Evolutionary conservation across 1,284 basidiomycete genomes (phyloP).

Genomic region (Ceratobasidium sp.): DNA sequence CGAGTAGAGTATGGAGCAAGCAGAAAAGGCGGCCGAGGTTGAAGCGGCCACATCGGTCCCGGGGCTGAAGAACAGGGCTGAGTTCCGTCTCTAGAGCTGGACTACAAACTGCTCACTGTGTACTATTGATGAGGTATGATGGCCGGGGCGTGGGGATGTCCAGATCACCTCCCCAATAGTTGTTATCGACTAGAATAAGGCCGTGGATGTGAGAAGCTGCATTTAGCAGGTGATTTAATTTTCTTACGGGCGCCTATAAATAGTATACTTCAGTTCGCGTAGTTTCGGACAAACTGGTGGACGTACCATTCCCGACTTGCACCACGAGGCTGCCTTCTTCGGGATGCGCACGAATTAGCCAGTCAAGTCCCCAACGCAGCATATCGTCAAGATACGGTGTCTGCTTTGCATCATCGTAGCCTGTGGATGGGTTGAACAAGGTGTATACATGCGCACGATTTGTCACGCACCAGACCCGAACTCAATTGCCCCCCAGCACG

Average conservation of each 20-base stretch:
- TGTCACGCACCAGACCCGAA: constrained; percentile 71
- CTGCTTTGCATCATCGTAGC: constrained; percentile 84
- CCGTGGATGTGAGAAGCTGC: constrained; percentile 36
- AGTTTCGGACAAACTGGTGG: not conserved
- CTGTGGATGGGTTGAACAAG: constrained; percentile 55
- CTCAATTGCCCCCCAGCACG: constrained; percentile 88
- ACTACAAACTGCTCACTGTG: constrained; percentile 55
- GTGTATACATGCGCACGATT: constrained; percentile 32
- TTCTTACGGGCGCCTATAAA: constrained; percentile 26
- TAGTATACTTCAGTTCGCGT: not conserved
- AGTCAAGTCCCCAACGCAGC: constrained; percentile 89
- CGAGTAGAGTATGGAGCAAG: constrained; percentile 84
- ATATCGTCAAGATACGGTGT: constrained; percentile 89
- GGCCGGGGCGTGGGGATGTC: constrained; percentile 79
- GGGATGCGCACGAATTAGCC: constrained; percentile 92
- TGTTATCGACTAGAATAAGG: constrained; percentile 64
- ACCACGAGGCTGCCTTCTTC: constrained; percentile 78
- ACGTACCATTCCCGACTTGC: constrained; percentile 72
- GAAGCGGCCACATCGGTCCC: constrained; percentile 91
- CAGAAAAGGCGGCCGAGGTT: constrained; percentile 85
- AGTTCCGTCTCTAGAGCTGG: not conserved
- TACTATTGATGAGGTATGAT: constrained; percentile 80
- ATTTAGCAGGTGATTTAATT: not conserved
- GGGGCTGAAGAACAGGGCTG: constrained; percentile 60
- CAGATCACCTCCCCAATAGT: constrained; percentile 90